Evolutionary conservation across 495 filamentous ascomycete genomes (phyloP).

Genomic region (Glarea lozoyensis): DNA sequence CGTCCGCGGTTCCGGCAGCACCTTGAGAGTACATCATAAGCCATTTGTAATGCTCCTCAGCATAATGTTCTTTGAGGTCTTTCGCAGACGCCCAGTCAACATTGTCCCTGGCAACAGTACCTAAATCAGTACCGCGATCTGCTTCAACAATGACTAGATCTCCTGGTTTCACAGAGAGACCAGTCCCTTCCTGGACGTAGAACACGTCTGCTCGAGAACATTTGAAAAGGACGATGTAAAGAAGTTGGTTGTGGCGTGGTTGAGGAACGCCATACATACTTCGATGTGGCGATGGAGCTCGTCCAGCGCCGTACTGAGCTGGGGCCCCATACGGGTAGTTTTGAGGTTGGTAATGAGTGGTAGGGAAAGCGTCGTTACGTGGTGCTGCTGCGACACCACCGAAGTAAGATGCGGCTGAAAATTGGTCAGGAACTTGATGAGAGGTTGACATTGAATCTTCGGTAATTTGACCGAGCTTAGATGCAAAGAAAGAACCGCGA

Average conservation of each 20-base stretch:
- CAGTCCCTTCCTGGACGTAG: slow-evolving; percentile 91
- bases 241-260: slow-evolving; percentile 68
- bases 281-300: slow-evolving; percentile 46
- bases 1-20: slow-evolving; percentile 49
- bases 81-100: slow-evolving; percentile 78
- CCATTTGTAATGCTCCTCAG: slow-evolving; percentile 91
- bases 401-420: slow-evolving; percentile 39
- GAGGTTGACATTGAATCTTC: neutral
- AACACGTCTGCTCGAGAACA: slow-evolving; percentile 91
- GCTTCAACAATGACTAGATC: slow-evolving; percentile 97
- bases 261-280: slow-evolving; percentile 54
- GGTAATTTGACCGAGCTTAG: slow-evolving; percentile 4
- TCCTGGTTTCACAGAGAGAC: slow-evolving; percentile 77
- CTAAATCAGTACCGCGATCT: slow-evolving; percentile 90
- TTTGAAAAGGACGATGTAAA: slow-evolving; percentile 94
- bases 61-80: slow-evolving; percentile 77
- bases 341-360: slow-evolving; percentile 7
- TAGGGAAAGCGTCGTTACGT: slow-evolving; percentile 13
- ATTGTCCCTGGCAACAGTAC: slow-evolving; percentile 80
- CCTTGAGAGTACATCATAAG: slow-evolving; percentile 94
- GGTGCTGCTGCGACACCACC: slow-evolving; percentile 23
- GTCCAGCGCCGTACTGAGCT: slow-evolving; percentile 42
- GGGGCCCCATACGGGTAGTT: slow-evolving; percentile 36
- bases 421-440: slow-evolving; percentile 10
- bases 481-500: slow-evolving; percentile 1